These are phyloP conservation scores for Articulospora tetracladia DNA, from an alignment of 495 filamentous ascomycete species.

Conservation along the genomic window DNA sequence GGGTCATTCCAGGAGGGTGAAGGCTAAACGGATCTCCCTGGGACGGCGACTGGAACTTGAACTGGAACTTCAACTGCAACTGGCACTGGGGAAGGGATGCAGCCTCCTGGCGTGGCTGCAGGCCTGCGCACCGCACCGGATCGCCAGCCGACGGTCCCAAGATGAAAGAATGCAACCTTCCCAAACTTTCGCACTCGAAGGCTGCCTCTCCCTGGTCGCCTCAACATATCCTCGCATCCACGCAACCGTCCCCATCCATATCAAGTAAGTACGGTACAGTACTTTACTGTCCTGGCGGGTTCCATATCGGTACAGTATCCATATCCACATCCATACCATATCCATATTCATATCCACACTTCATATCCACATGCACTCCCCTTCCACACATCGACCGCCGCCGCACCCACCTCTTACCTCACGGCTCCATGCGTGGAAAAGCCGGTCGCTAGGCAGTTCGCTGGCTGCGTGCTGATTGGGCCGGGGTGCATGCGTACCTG, in stretches of 20 bases:
- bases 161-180: not conserved
- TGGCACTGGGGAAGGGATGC: not conserved
- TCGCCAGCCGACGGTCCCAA: not conserved
- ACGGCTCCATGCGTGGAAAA: not conserved
- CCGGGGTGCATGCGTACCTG: too few species aligned
- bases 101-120: not conserved
- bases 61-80: too few species aligned
- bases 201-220: not conserved
- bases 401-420: not conserved
- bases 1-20: not conserved
- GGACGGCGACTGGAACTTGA: too few species aligned
- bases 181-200: not conserved
- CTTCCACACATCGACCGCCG: not conserved
- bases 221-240: too few species aligned
- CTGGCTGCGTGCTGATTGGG: too few species aligned
- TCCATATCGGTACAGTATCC: not conserved
- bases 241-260: not conserved
- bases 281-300: not conserved
- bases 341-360: not conserved
- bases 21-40: not conserved
- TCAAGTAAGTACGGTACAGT: not conserved
- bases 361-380: not conserved
- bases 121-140: too few species aligned
- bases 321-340: not conserved
- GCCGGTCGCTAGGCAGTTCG: conserved; percentile 3